Evolutionary conservation across 2,329 filamentous ascomycete genomes (phyloP).

Genomic region (Colletotrichum destructivum): DNA sequence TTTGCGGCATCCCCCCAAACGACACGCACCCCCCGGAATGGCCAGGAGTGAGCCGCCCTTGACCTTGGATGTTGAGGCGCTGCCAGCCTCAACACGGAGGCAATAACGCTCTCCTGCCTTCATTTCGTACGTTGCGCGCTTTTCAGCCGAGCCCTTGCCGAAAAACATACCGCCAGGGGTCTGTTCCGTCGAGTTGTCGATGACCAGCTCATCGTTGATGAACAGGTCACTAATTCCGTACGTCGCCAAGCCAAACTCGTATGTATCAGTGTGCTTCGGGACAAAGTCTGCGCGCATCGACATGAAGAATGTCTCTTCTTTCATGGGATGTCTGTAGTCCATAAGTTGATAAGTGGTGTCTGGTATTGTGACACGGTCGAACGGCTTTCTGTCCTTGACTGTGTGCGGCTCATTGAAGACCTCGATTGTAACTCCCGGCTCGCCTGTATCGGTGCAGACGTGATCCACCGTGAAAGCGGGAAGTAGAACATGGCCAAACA

Average conservation of each 20-base stretch:
- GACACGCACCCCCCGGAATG: conserved; percentile 73
- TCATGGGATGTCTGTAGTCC: conserved; percentile 67
- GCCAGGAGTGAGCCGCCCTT: conserved; percentile 60
- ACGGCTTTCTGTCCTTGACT: conserved; percentile 59
- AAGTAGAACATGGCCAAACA: conserved; percentile 75
- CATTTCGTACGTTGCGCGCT: conserved; percentile 70
- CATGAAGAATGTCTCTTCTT: conserved; percentile 68
- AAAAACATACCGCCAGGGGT: conserved; percentile 75
- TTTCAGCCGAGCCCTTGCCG: conserved; percentile 75
- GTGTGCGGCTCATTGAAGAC: conserved; percentile 73
- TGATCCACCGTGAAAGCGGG: conserved; percentile 67
- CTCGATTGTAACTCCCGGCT: conserved; percentile 72
- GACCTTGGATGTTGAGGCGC: conserved; percentile 70
- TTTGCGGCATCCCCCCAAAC: conserved; percentile 72
- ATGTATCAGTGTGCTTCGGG: conserved; percentile 71
- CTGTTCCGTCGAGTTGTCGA: conserved; percentile 78
- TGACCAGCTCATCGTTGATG: conserved; percentile 73
- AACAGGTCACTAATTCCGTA: conserved; percentile 75
- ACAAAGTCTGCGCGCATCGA: conserved; percentile 73
- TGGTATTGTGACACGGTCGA: conserved; percentile 64
- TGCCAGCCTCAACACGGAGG: conserved; percentile 72
- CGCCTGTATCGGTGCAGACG: conserved; percentile 67
- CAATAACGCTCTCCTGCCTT: conserved; percentile 72
- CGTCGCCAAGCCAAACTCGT: conserved; percentile 76
- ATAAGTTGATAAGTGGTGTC: conserved; percentile 66